Base-by-base conservation (phyloP, 305 asterid species). In the Fraxinus dipetala region DNA sequence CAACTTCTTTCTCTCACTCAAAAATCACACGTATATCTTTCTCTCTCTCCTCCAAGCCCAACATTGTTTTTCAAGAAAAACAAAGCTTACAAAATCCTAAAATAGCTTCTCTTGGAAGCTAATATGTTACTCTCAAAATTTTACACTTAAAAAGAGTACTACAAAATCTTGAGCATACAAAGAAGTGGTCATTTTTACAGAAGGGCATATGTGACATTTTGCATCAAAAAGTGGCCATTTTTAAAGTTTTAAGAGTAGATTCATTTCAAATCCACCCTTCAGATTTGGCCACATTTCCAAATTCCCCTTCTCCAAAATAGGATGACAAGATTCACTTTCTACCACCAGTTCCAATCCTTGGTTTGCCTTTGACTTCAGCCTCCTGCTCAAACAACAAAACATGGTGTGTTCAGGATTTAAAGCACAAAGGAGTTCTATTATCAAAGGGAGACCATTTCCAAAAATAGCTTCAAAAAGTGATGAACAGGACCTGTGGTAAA, bases 281-380 rank as follows among this genome's bases (percentile, higher is more conserved):
- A 43, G 51, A 43, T 43, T 43, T 43, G 16, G 51, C 51, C 51
- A 43, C 51, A 43, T 11, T 13, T 43, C 51, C 82, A 80, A 24
- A 56, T 76, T 32, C 32, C 28, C 34, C 30, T 26, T 82, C 59
- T 43, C 85, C 7, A 24, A 32, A 22, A 70, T 59, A 24, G 36
- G 72, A 80, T 45, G 45, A 77, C 48, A 32, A 74, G 76, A 77
- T 79, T 95, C 92, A 95, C 89, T 87, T 95, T 87, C 95, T 91
- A 61, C 92, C 85, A 3, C 90, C 76, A 6, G 87, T 48, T 76
- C 87, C 93, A 40, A 87, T 69, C 70, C 97, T 90, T 69, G 98
- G 97, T 86, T 95, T 95, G 85, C 91, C 89, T 89, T 95, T 94
- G 78, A 95, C 98, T 87, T 95, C 98, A 48, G 80, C 63, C 79